phyloP scores from a whole-genome alignment of 2,329 filamentous ascomycete species.

The Ophiobolus disseminans region DNA sequence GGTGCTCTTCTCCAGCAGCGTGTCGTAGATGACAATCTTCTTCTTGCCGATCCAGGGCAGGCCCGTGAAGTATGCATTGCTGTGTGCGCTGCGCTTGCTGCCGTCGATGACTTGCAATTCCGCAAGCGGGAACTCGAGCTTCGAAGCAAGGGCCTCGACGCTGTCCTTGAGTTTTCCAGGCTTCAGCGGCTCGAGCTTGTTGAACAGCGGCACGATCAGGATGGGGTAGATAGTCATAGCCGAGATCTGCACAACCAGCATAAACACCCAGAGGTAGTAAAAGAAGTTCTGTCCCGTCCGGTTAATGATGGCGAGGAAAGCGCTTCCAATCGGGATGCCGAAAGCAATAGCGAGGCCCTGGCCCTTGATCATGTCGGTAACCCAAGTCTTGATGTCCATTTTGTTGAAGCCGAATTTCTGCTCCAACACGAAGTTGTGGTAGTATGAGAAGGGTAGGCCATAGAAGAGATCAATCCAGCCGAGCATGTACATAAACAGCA shows the following conservation, averaged over 20 bases:
- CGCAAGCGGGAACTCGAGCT: slow-evolving; percentile 87
- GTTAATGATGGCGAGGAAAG: slow-evolving; percentile 91
- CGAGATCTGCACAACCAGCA: slow-evolving; percentile 86
- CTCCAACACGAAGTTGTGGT: slow-evolving; percentile 94
- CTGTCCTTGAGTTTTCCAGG: slow-evolving; percentile 85
- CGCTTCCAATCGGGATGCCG: slow-evolving; percentile 86
- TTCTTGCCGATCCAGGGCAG: slow-evolving; percentile 90
- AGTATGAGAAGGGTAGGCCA: slow-evolving; percentile 82
- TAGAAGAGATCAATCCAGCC: slow-evolving; percentile 81
- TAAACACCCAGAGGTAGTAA: slow-evolving; percentile 97
- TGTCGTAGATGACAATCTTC: slow-evolving; percentile 99
- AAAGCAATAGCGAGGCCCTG: slow-evolving; percentile 82
- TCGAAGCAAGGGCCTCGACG: slow-evolving; percentile 82
- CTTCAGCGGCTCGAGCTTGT: slow-evolving; percentile 93
- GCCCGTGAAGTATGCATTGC: slow-evolving; percentile 95
- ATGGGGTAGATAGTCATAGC: slow-evolving; percentile 97
- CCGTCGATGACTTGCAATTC: slow-evolving; percentile 96
- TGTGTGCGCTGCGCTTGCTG: slow-evolving; percentile 85
- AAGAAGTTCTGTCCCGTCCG: slow-evolving; percentile 95
- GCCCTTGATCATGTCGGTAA: slow-evolving; percentile 90
- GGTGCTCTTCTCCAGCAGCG: slow-evolving; percentile 92
- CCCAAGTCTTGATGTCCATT: slow-evolving; percentile 86
- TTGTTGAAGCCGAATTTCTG: slow-evolving; percentile 99
- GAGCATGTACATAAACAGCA: slow-evolving; percentile 90
- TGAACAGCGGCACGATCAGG: slow-evolving; percentile 93